Conservation (phyloP, 768 basidiomycete genomes). For the Pisolithus microcarpus region DNA sequence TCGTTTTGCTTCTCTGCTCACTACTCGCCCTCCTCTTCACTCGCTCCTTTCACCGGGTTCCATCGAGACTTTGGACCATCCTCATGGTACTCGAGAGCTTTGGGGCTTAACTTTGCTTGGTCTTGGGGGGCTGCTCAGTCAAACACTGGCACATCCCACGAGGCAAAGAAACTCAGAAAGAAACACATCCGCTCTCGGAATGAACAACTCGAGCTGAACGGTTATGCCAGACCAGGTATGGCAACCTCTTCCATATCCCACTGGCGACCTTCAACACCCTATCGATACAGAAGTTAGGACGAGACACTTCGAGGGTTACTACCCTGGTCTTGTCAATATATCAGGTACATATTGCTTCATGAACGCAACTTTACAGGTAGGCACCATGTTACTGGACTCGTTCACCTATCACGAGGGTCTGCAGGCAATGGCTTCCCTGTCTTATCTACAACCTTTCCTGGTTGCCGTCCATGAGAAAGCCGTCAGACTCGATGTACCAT, state of each 20-base stretch:
- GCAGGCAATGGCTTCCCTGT: constrained; percentile 84
- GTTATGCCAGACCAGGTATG: constrained; percentile 26
- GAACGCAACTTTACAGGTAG: constrained; percentile 90
- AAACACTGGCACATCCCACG: constrained; percentile 17
- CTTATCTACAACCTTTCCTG: constrained; percentile 75
- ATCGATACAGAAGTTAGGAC: constrained; percentile 17
- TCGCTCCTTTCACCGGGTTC: constrained; percentile 25
- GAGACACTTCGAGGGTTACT: constrained; percentile 39
- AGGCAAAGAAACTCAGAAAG: constrained; percentile 42
- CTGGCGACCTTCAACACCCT: neutral
- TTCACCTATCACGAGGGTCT: constrained; percentile 10
- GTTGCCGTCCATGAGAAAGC: constrained; percentile 69
- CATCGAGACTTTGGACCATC: constrained; percentile 20
- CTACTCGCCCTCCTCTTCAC: constrained; percentile 26
- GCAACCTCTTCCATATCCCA: neutral
- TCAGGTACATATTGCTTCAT: constrained; percentile 97
- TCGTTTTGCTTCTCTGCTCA: constrained; percentile 43
- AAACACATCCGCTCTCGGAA: constrained; percentile 45
- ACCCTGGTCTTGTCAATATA: constrained; percentile 90
- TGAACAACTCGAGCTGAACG: constrained; percentile 48
- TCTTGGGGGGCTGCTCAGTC: constrained; percentile 41
- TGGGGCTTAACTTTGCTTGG: constrained; percentile 54
- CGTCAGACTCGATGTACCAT: constrained; percentile 71
- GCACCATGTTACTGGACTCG: constrained; percentile 8
- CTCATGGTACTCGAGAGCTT: constrained; percentile 55